Evolutionary conservation across 2,329 filamentous ascomycete species (phyloP).

Genomic region (Fusarium begoniae): DNA sequence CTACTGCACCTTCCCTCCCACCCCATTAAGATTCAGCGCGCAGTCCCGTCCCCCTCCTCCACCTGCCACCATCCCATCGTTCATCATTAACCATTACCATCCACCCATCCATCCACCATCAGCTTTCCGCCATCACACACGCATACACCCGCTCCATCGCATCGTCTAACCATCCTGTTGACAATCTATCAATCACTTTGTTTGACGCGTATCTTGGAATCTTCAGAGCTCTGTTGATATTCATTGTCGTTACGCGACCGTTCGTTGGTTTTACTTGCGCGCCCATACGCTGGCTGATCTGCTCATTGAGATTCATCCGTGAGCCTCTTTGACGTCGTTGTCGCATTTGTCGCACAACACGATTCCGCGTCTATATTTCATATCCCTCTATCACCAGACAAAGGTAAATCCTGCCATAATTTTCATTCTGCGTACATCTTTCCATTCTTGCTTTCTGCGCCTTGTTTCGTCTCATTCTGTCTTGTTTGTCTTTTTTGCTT

Average conservation of each 20-base stretch:
- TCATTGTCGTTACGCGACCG: conserved; percentile 34
- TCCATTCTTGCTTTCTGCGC: conserved; percentile 17
- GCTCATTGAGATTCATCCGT: background rate
- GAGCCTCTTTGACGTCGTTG: conserved; percentile 34
- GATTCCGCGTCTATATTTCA: conserved; percentile 38
- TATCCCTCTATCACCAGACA: conserved; percentile 38
- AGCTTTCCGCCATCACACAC: conserved; percentile 39
- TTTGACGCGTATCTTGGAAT: conserved; percentile 23
- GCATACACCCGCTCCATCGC: conserved; percentile 39
- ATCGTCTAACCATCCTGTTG: conserved; percentile 38
- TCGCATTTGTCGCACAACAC: conserved; percentile 41
- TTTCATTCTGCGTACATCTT: background rate
- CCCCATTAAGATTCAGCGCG: conserved; percentile 35
- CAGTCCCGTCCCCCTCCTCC: conserved; percentile 42
- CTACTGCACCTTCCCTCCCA: conserved; percentile 40
- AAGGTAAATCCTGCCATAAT: conserved; percentile 37
- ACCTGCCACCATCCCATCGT: conserved; percentile 31
- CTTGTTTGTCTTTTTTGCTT: conserved; percentile 8
- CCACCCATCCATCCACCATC: conserved; percentile 41
- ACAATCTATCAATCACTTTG: conserved; percentile 7
- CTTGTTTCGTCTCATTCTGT: conserved; percentile 14
- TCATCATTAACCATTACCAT: conserved; percentile 30
- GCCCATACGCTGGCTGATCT: conserved; percentile 7
- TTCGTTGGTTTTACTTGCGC: conserved; percentile 28
- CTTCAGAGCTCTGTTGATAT: conserved; percentile 15